A percentile compares a stretch with the other conserved stretches of the same genome.
Conservation (phyloP, 2,329 filamentous ascomycete species). For the Paecilomyces niveus region DNA sequence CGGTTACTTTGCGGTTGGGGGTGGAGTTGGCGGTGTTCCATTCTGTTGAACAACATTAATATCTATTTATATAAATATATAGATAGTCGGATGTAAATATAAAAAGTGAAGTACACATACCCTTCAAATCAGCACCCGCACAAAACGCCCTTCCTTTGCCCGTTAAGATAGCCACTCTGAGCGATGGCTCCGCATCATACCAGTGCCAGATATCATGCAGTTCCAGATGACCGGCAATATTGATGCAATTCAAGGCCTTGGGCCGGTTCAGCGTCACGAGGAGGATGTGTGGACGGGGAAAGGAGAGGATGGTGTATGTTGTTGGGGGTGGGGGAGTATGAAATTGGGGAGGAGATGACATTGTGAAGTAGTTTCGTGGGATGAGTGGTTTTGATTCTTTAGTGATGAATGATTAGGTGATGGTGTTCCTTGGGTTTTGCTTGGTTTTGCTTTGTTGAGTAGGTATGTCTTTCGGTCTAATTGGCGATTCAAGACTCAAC, state of each 20-base stretch:
- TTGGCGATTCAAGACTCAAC: too few species aligned
- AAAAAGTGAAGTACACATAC: neutral
- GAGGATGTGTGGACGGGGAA: slow-evolving; percentile 40
- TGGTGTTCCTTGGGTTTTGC: neutral
- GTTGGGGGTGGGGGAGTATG: slow-evolving; percentile 21
- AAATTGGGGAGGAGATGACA: slow-evolving; percentile 9
- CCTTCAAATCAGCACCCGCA: slow-evolving; percentile 35
- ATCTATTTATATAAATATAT: neutral
- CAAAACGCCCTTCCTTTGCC: slow-evolving; percentile 38
- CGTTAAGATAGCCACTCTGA: slow-evolving; percentile 37
- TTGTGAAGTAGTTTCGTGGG: neutral
- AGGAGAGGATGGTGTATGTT: slow-evolving; percentile 28
- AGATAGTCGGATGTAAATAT: neutral
- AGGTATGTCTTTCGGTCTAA: too few species aligned
- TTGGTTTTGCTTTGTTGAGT: too few species aligned
- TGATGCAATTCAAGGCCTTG: slow-evolving; percentile 39
- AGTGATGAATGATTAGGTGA: slow-evolving; percentile 8
- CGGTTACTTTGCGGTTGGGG: neutral
- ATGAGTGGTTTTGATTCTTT: neutral
- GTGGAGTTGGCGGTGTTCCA: neutral
- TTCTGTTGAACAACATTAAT: too few species aligned
- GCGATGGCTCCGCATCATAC: slow-evolving; percentile 36
- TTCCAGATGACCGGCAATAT: slow-evolving; percentile 33
- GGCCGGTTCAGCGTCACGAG: slow-evolving; percentile 42
- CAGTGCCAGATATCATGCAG: slow-evolving; percentile 38